These are phyloP conservation scores for Aspergillus ostianus DNA, from an alignment of 495 filamentous ascomycete species.

Conservation along the genomic window DNA sequence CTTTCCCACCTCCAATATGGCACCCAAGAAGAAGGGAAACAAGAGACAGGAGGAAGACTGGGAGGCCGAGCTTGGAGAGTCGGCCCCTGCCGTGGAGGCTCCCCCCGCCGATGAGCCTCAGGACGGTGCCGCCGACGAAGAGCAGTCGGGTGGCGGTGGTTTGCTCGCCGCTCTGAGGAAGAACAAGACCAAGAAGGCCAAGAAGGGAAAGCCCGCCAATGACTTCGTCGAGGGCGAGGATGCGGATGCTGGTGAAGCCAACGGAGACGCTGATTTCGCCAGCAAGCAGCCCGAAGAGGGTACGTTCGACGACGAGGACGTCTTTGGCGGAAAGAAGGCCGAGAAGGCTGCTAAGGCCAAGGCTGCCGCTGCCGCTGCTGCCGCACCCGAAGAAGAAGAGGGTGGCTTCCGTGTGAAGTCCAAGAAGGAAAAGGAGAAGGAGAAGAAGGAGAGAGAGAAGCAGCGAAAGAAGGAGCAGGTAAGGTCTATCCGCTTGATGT, in stretches of 20 bases:
- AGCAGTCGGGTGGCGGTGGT: conserved; percentile 55
- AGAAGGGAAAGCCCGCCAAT: conserved; percentile 74
- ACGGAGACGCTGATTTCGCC: conserved; percentile 45
- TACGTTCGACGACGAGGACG: conserved; percentile 78
- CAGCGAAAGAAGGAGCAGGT: conserved; percentile 90
- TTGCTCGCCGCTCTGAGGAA: conserved; percentile 86
- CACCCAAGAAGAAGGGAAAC: conserved; percentile 91
- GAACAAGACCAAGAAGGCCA: conserved; percentile 86
- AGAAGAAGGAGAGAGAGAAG: conserved; percentile 91
- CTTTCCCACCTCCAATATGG: conserved; percentile 45
- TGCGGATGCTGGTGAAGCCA: conserved; percentile 46
- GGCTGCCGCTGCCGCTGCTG: conserved; percentile 38
- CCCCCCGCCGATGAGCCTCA: conserved; percentile 39
- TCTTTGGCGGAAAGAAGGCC: conserved; percentile 69
- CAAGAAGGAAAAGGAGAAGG: conserved; percentile 96
- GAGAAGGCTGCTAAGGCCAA: conserved; percentile 46
- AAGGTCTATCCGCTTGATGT: conserved; percentile 18
- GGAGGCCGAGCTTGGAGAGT: conserved; percentile 92
- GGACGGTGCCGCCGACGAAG: conserved; percentile 49
- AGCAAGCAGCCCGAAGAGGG: conserved; percentile 82
- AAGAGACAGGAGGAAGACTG: conserved; percentile 90
- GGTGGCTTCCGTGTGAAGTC: conserved; percentile 74
- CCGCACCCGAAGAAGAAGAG: conserved; percentile 37
- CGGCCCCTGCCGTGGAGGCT: conserved; percentile 51
- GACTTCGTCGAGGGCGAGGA: conserved; percentile 76